Base-by-base conservation (phyloP, 306 rosid genomes). In the Trichosanthes cucumerina region DNA sequence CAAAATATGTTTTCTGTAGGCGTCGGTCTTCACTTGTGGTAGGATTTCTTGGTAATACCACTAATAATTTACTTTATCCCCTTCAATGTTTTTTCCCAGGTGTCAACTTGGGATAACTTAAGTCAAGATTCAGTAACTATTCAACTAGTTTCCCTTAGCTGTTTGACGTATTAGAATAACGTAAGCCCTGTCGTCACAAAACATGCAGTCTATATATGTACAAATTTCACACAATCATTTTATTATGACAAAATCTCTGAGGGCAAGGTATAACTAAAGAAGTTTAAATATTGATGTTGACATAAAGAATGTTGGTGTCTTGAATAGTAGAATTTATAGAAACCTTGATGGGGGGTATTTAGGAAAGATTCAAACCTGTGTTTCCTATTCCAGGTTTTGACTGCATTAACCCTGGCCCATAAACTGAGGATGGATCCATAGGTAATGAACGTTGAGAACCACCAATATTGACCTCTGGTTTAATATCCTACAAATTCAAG, bases 391-490 rank as follows among this genome's bases (percentile, higher is more conserved):
- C 97, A 81, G 94, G 87, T 85, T 88, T 93, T 86, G 96, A 84
- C 86, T 90, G 97, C 90, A 89, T 83, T 83, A 87, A 88, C 71
- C 93, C 93, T 83, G 87, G 93, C 52, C 90, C 96, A 80, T 93
- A 93, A 56, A 91, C 84, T 82, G 96, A 88, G 80, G 95, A 83
- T 64, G 93, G 91, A 83, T 93, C 98, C 91, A 89, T 82, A 33
- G 98, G 90, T 87, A 90, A 77, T 78, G 97, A 89, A 85, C 97
- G 86, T 86, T 88, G 98, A 83, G 86, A 81, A 38, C 89, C 71
- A 77, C 90, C 87, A 85, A 91, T 88, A 87, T 82, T 88, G 81
- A 87, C 89, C 69, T 93, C 98, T 54, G 83, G 24, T 89, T 93
- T 93, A 80, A 89, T 85, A 34, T 90, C 98, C 88, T 91, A 77